Evolutionary conservation across 2,329 filamentous ascomycete species (phyloP).

Genomic region (Trichoderma sp.): DNA sequence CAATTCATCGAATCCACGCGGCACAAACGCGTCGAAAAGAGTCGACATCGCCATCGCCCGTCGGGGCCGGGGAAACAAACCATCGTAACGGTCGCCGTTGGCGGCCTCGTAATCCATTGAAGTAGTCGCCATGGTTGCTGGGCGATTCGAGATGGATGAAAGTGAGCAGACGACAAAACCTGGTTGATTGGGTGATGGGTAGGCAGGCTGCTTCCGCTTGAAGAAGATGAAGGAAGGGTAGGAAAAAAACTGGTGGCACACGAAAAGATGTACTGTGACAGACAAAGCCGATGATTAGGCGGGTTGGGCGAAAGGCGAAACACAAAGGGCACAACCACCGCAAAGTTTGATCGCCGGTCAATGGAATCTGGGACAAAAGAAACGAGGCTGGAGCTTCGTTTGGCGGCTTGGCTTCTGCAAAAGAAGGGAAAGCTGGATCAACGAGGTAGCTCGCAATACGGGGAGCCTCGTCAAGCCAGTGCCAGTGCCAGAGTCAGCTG

Average conservation of each 20-base stretch:
- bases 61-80: slow-evolving; percentile 40
- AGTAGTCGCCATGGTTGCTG: slow-evolving; percentile 55
- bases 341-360: background rate
- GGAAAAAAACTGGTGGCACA: slow-evolving; percentile 16
- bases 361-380: background rate
- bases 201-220: slow-evolving; percentile 6
- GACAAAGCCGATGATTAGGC: slow-evolving; percentile 29
- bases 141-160: slow-evolving; percentile 20
- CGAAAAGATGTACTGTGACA: slow-evolving; percentile 22
- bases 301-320: slow-evolving; percentile 21
- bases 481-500: background rate
- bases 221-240: slow-evolving; percentile 9
- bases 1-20: slow-evolving; percentile 5
- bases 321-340: background rate
- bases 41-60: background rate
- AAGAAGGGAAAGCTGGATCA: background rate
- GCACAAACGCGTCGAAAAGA: slow-evolving; percentile 14
- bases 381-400: background rate
- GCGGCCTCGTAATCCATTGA: slow-evolving; percentile 70
- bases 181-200: slow-evolving; percentile 11
- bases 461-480: background rate
- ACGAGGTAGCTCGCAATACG: background rate
- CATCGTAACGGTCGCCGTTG: slow-evolving; percentile 65
- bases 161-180: slow-evolving; percentile 6
- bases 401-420: background rate